Base-by-base conservation (phyloP, 1,139 yeast genomes). In the Protomyces inouyei region DNA sequence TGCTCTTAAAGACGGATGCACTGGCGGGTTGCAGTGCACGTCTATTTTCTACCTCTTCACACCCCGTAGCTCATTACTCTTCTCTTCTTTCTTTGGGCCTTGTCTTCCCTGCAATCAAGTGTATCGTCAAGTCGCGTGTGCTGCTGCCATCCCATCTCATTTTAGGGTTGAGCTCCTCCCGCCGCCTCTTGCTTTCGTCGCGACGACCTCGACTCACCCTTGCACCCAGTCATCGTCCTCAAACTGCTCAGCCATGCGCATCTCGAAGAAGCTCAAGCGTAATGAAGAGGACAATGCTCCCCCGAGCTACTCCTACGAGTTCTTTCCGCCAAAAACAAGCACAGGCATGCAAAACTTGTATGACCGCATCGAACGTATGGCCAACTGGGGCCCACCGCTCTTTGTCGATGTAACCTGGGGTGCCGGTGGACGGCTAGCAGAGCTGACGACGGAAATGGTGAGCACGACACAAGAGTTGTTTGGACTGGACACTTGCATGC, bases 351-450 rank as follows among this genome's bases (percentile, higher is more conserved):
- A 92, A 75, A 93, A 93, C 74, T 80, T 93, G 66, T 93, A 92
- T 76, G 98, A 93, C 75, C 83, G 98, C 74, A 93, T 93, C 95
- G 98, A 93, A 74, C 84, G 97, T 76, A 93, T 93, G 98, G 90
- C 89, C 76, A 92, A 88, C 70, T 80, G 92, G 72, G 87, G 87
- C 69, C 68, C 61, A 12, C 98, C 98, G 0, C 85, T 88, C 68
- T 93, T 93, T 74, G 86, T 93, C 67, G 98, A 93, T 74, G 88
- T 93, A 69, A 93, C 98, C 1, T 93, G 98, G 98, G 92, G 92
- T 72, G 98, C 98, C 1, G 98, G 98, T 53, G 98, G 98, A 8
- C 81, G 69, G 28, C 78, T 88, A 59, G 86, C 95, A 5, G 83
- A 84, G 60, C 78, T 89, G 71, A 88, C 97, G 53, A 87, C 89